Percentiles rank a stretch among this genome's conserved stretches.
phyloP scores from a whole-genome alignment of 257 asterid genomes.

The Salvia rosmarinus region DNA sequence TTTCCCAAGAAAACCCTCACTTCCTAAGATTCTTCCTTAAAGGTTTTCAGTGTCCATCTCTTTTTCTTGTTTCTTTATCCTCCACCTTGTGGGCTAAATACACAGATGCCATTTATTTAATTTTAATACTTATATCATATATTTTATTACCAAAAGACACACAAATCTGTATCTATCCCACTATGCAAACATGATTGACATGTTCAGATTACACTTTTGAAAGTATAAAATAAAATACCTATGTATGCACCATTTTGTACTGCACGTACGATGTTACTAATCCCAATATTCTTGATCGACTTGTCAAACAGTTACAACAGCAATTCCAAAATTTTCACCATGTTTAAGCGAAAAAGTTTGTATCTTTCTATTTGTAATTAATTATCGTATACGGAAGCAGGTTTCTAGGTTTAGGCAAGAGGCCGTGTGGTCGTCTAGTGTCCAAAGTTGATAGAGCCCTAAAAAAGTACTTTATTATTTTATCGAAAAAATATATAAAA shows the following conservation, averaged over 20 bases:
- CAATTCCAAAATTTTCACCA: not conserved
- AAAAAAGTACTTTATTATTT: too few species aligned
- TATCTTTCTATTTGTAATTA: not conserved
- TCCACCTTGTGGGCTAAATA: slow-evolving; percentile 38
- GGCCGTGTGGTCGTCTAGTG: too few species aligned
- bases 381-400: too few species aligned
- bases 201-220: slow-evolving; percentile 26
- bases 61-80: slow-evolving; percentile 36
- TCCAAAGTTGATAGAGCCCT: too few species aligned
- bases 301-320: not conserved
- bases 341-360: not conserved
- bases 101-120: not conserved
- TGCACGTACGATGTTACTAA: slow-evolving; percentile 17
- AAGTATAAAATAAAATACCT: slow-evolving; percentile 7
- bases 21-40: slow-evolving; percentile 71
- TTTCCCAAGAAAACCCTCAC: slow-evolving; percentile 42
- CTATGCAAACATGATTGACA: slow-evolving; percentile 35
- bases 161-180: slow-evolving; percentile 36
- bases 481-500: too few species aligned
- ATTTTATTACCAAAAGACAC: slow-evolving; percentile 15
- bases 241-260: slow-evolving; percentile 14
- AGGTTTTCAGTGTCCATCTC: slow-evolving; percentile 45
- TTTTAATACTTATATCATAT: not conserved
- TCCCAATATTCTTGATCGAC: slow-evolving; percentile 17
- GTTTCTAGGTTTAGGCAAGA: too few species aligned